These are phyloP conservation scores for Barbatosphaeria neglecta DNA, from an alignment of 495 filamentous ascomycete species.

Conservation along the genomic window DNA sequence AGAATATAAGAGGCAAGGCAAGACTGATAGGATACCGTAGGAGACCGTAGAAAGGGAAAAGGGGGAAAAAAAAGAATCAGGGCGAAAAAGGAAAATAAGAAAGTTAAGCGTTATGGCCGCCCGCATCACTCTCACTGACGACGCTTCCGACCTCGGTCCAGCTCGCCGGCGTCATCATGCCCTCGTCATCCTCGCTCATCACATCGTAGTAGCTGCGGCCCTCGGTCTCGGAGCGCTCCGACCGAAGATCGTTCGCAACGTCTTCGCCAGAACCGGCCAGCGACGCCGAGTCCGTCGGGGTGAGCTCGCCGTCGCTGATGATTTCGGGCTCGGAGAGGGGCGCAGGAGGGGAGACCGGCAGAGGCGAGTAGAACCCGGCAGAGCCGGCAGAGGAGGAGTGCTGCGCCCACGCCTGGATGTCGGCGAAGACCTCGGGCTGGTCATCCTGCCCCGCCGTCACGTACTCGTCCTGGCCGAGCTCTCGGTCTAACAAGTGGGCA, in stretches of 20 bases:
- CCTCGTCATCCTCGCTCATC: constrained; percentile 54
- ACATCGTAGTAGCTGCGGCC: constrained; percentile 36
- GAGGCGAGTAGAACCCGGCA: constrained; percentile 40
- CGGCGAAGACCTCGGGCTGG: constrained; percentile 29
- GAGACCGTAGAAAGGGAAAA: background rate
- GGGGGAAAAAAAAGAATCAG: background rate
- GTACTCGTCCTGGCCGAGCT: constrained; percentile 28
- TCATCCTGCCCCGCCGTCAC: constrained; percentile 34
- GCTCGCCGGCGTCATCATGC: constrained; percentile 52
- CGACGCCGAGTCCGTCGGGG: constrained; percentile 39
- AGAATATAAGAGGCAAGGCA: too few species aligned
- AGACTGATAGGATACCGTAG: too few species aligned
- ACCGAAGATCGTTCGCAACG: constrained; percentile 22
- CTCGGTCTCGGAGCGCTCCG: constrained; percentile 4
- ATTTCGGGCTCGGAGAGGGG: constrained; percentile 30
- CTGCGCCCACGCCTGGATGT: constrained; percentile 47
- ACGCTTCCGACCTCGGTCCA: constrained; percentile 74
- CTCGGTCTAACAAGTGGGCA: constrained; percentile 15
- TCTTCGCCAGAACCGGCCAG: constrained; percentile 32
- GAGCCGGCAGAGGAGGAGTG: constrained; percentile 19
- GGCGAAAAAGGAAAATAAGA: background rate
- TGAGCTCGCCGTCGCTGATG: constrained; percentile 34
- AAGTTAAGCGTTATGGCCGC: constrained; percentile 16
- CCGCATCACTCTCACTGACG: constrained; percentile 44
- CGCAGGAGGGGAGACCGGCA: constrained; percentile 26